Evolutionary conservation across 2,329 filamentous ascomycete species (phyloP).

Genomic region (Aspergillus sp.): DNA sequence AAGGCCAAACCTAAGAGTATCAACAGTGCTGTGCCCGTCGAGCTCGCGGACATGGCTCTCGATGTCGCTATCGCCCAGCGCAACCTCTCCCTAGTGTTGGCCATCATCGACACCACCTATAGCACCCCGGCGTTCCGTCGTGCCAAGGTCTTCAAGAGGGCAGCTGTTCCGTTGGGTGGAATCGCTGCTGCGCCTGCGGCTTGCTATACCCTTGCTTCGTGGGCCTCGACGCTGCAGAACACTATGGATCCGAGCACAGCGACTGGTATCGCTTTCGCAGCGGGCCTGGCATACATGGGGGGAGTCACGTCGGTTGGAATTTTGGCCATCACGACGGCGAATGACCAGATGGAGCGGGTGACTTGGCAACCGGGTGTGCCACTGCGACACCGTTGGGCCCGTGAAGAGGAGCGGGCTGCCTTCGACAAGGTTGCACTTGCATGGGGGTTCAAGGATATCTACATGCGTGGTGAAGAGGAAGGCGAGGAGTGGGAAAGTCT

Average conservation of each 20-base stretch:
- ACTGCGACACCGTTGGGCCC: slow-evolving; percentile 77
- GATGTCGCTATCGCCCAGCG: slow-evolving; percentile 76
- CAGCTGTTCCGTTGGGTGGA: slow-evolving; percentile 44
- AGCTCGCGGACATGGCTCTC: slow-evolving; percentile 72
- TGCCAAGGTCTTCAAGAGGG: slow-evolving; percentile 47
- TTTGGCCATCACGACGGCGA: slow-evolving; percentile 80
- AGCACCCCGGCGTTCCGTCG: slow-evolving; percentile 46
- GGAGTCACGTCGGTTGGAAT: slow-evolving; percentile 80
- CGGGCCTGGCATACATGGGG: slow-evolving; percentile 78
- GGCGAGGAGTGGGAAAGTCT: slow-evolving; percentile 86
- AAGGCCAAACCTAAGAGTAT: slow-evolving; percentile 67
- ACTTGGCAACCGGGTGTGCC: slow-evolving; percentile 85
- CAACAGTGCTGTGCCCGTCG: slow-evolving; percentile 70
- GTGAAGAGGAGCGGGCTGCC: slow-evolving; percentile 86
- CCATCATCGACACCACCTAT: slow-evolving; percentile 67
- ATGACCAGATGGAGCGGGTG: slow-evolving; percentile 93
- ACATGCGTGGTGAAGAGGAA: slow-evolving; percentile 83
- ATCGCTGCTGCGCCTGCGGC: slow-evolving; percentile 35
- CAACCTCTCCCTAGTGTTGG: slow-evolving; percentile 75
- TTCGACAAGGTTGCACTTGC: slow-evolving; percentile 82
- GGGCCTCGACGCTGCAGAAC: slow-evolving; percentile 66
- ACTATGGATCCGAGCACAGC: slow-evolving; percentile 76
- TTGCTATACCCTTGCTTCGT: slow-evolving; percentile 68
- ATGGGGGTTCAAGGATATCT: slow-evolving; percentile 86
- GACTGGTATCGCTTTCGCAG: slow-evolving; percentile 75